Evolutionary conservation across 108 stramenopile species (phyloP).

Genomic region (Schizochytrium sp.): DNA sequence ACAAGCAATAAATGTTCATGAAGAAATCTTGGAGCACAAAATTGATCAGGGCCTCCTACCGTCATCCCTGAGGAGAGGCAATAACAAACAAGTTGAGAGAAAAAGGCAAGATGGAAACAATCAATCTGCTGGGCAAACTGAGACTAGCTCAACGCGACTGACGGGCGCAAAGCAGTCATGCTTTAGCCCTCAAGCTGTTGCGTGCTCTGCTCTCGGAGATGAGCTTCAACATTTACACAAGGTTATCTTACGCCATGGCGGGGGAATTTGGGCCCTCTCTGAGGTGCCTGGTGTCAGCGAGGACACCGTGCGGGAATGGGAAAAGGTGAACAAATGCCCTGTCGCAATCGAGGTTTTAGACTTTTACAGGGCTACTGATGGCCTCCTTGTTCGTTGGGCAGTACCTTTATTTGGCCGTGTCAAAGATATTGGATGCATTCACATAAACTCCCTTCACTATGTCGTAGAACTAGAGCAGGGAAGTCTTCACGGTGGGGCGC

Average conservation of each 20-base stretch:
- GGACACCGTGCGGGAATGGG: background rate
- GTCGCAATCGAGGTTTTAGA: background rate
- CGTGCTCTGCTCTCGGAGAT: background rate
- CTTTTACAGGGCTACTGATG: background rate
- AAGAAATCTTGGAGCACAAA: too few species aligned
- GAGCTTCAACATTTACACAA: background rate
- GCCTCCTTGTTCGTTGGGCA: constrained; percentile 1
- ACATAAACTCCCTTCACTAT: constrained; percentile 10
- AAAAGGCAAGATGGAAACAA: too few species aligned
- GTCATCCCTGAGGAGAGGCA: too few species aligned
- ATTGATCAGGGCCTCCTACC: too few species aligned
- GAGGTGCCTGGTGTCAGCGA: background rate
- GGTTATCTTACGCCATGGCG: background rate
- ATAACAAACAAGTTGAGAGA: too few species aligned
- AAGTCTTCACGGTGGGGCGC: background rate
- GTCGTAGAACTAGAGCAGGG: background rate
- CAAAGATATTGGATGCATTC: constrained; percentile 24
- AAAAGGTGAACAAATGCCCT: background rate
- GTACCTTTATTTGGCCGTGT: constrained; percentile 22
- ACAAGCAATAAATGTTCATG: too few species aligned
- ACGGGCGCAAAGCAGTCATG: background rate
- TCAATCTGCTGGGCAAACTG: too few species aligned
- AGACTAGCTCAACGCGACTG: too few species aligned
- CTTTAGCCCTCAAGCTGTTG: background rate
- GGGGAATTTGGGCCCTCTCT: constrained; percentile 11